Evolutionary conservation across 306 rosid genomes (phyloP).

Genomic region (Vachellia collinsii): DNA sequence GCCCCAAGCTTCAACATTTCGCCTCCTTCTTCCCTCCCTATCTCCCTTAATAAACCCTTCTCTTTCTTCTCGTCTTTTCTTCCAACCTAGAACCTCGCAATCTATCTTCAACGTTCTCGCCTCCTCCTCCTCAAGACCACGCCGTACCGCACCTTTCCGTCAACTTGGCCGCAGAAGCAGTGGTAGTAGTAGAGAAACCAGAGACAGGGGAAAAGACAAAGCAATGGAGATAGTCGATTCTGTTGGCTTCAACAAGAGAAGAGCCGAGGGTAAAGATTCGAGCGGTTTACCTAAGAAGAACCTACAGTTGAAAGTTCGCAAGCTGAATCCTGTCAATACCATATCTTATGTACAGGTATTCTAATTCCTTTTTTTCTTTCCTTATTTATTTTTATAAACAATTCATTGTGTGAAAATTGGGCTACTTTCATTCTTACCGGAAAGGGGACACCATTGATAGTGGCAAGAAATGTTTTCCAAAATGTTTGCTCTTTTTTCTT

Average conservation of each 20-base stretch:
- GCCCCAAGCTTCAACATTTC: slow-evolving; percentile 48
- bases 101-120: slow-evolving; percentile 50
- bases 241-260: slow-evolving; percentile 59
- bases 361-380: not conserved
- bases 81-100: slow-evolving; percentile 20
- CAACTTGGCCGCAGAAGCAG: slow-evolving; percentile 40
- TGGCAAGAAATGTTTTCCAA: no score
- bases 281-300: slow-evolving; percentile 49
- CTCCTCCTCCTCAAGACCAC: slow-evolving; percentile 21
- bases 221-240: slow-evolving; percentile 48
- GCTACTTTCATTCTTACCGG: not conserved
- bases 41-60: slow-evolving; percentile 27
- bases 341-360: slow-evolving; percentile 60
- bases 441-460: not conserved
- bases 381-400: not conserved
- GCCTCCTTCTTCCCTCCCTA: slow-evolving; percentile 40
- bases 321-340: slow-evolving; percentile 60
- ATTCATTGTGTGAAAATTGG: not conserved
- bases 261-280: slow-evolving; percentile 62
- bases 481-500: no score
- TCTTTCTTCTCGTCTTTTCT: slow-evolving; percentile 22
- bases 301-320: slow-evolving; percentile 51
- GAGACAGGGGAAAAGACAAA: not conserved
- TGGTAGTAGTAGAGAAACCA: slow-evolving; percentile 30
- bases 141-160: slow-evolving; percentile 35